Evolutionary conservation across 2,329 filamentous ascomycete genomes (phyloP).

Genomic region (Colletotrichum aenigma): DNA sequence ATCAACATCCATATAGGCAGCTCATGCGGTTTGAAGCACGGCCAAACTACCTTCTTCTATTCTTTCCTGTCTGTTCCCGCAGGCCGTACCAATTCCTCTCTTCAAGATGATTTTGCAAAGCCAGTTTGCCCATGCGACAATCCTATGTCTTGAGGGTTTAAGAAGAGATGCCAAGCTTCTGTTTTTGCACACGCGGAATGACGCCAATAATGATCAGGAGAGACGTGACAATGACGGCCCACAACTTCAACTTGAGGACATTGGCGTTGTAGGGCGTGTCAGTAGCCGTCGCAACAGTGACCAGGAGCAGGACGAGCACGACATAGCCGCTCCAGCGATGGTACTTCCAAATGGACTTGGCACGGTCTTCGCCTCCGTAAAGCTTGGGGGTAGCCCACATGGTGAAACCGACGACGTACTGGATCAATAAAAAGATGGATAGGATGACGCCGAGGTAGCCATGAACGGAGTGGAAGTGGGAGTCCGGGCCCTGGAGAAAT

Average conservation of each 20-base stretch:
- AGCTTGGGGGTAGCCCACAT: conserved; percentile 78
- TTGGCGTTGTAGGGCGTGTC: conserved; percentile 76
- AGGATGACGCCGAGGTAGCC: conserved; percentile 82
- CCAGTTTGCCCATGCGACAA: not conserved
- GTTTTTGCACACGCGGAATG: conserved; percentile 78
- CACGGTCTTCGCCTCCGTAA: conserved; percentile 80
- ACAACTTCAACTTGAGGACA: conserved; percentile 74
- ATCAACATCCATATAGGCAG: not conserved
- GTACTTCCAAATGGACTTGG: conserved; percentile 88
- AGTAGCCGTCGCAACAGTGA: conserved; percentile 76
- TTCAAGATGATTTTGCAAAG: not conserved
- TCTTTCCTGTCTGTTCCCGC: not conserved
- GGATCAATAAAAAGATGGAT: conserved; percentile 71
- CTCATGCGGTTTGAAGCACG: not conserved
- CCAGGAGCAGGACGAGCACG: conserved; percentile 71
- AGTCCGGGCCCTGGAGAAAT: conserved; percentile 59
- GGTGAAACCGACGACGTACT: conserved; percentile 80
- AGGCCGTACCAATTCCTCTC: not conserved
- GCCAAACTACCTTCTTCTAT: not conserved
- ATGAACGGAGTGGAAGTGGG: conserved; percentile 82
- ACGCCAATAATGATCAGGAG: conserved; percentile 74
- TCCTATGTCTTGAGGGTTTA: not conserved
- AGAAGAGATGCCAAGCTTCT: conserved; percentile 69
- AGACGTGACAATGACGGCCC: conserved; percentile 72
- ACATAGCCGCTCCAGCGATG: conserved; percentile 81